Percentiles rank a stretch among this genome's conserved stretches.
phyloP scores from a whole-genome alignment of 2,329 filamentous ascomycete genomes.

The Sporothrix mexicana region DNA sequence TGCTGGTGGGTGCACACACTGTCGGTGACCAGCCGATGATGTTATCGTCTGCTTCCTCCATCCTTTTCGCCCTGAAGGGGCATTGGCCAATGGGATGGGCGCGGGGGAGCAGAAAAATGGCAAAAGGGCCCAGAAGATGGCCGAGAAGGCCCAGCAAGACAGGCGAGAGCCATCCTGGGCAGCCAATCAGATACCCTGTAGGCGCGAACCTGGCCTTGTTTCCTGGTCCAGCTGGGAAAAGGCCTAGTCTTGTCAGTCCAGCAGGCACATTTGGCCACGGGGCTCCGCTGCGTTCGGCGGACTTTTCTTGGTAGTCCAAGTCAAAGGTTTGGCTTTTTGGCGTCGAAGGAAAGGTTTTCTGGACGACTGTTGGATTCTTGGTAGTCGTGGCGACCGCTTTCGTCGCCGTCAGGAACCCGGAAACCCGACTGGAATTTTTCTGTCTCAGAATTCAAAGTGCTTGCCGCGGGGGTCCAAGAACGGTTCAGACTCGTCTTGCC shows the following conservation, averaged over 20 bases:
- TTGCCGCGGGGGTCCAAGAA: not conserved
- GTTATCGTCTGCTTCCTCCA: constrained; percentile 33
- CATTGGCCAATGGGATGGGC: constrained; percentile 38
- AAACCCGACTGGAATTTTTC: constrained; percentile 13
- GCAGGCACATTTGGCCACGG: not conserved
- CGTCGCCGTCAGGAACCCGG: constrained; percentile 3
- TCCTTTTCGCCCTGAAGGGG: constrained; percentile 22
- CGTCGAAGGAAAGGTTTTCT: too few relatives aligned
- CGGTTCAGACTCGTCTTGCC: not conserved
- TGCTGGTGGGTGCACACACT: not conserved
- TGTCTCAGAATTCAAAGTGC: constrained; percentile 22
- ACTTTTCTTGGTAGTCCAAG: not conserved
- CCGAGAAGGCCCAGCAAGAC: not conserved
- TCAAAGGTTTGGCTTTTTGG: not conserved
- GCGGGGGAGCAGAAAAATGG: constrained; percentile 20
- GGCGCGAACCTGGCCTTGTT: not conserved
- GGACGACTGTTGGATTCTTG: not conserved
- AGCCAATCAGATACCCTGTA: constrained; percentile 15
- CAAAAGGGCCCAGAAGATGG: not conserved
- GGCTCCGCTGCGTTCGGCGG: constrained; percentile 15
- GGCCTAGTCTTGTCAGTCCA: not conserved
- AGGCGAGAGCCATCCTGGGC: not conserved
- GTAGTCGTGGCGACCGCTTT: constrained; percentile 25
- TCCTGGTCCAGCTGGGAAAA: constrained; percentile 2
- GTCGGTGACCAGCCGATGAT: constrained; percentile 35